phyloP scores from a whole-genome alignment of 2,329 filamentous ascomycete genomes.

The Anthostomella pinea region DNA sequence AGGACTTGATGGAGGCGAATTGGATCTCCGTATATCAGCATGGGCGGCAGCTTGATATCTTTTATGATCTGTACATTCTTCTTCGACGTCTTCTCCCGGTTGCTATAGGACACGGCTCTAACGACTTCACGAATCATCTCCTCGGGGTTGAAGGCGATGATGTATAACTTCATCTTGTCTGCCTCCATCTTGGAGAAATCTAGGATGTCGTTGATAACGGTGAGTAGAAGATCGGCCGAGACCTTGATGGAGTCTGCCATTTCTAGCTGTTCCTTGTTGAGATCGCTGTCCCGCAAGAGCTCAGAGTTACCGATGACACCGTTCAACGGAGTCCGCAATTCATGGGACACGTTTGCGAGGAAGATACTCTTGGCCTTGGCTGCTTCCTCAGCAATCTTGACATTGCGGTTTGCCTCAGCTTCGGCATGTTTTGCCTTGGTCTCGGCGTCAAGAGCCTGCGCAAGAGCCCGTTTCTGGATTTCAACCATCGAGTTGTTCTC shows the following conservation, averaged over 20 bases:
- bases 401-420: slow-evolving; percentile 72
- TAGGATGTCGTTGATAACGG: slow-evolving; percentile 93
- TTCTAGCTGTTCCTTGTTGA: slow-evolving; percentile 75
- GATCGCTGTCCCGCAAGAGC: slow-evolving; percentile 70
- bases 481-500: slow-evolving; percentile 77
- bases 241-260: slow-evolving; percentile 85
- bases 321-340: slow-evolving; percentile 78
- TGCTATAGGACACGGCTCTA: slow-evolving; percentile 63
- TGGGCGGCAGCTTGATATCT: slow-evolving; percentile 71
- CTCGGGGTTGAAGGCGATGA: slow-evolving; percentile 64
- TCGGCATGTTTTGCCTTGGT: slow-evolving; percentile 75
- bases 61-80: slow-evolving; percentile 63
- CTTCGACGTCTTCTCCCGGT: slow-evolving; percentile 59
- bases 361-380: slow-evolving; percentile 83
- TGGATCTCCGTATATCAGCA: slow-evolving; percentile 67
- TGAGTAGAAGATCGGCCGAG: slow-evolving; percentile 81
- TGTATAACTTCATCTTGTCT: slow-evolving; percentile 79
- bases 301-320: slow-evolving; percentile 89
- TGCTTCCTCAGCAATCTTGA: slow-evolving; percentile 78
- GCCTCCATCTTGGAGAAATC: slow-evolving; percentile 95
- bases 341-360: slow-evolving; percentile 75
- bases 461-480: slow-evolving; percentile 70
- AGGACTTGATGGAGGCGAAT: slow-evolving; percentile 66
- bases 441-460: slow-evolving; percentile 70
- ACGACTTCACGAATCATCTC: slow-evolving; percentile 67